Conservation (phyloP, 176 grass and related monocot genomes). For the Pontederia paniculata region DNA sequence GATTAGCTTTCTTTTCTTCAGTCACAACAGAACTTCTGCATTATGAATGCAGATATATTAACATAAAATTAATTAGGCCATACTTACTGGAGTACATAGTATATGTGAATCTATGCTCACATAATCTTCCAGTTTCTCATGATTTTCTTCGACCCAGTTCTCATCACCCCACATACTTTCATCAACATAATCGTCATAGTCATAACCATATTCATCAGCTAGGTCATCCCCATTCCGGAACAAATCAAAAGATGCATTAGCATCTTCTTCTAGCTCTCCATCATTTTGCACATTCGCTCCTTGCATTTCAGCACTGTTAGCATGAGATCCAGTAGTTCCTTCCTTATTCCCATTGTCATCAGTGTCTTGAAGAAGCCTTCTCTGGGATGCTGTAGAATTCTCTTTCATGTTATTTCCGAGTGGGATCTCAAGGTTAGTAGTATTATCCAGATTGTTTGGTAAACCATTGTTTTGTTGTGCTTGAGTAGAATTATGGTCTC, state of each 20-base stretch:
- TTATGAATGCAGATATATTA: background rate
- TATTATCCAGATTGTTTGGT: constrained; percentile 21
- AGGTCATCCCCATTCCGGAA: constrained; percentile 44
- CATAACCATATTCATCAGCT: constrained; percentile 39
- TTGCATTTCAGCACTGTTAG: constrained; percentile 15
- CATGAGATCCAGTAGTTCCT: constrained; percentile 34
- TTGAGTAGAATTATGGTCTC: constrained; percentile 29
- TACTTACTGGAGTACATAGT: constrained; percentile 72
- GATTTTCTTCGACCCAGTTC: constrained; percentile 70
- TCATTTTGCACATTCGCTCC: constrained; percentile 56
- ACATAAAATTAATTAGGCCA: no score
- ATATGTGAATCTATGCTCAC: constrained; percentile 88
- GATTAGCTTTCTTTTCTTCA: background rate
- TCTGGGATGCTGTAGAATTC: constrained; percentile 39
- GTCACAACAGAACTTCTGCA: background rate
- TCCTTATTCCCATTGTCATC: constrained; percentile 34
- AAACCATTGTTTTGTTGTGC: constrained; percentile 26
- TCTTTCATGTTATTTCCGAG: constrained; percentile 23
- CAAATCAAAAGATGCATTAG: constrained; percentile 80
- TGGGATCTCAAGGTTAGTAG: constrained; percentile 17
- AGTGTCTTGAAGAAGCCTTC: constrained; percentile 63
- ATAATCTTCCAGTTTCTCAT: constrained; percentile 71
- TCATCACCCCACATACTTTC: constrained; percentile 85
- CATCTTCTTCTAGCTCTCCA: constrained; percentile 56
- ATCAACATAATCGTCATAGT: constrained; percentile 51